Evolutionary conservation across 441 rosid genomes (phyloP).

Genomic region (Populus hybrid): DNA sequence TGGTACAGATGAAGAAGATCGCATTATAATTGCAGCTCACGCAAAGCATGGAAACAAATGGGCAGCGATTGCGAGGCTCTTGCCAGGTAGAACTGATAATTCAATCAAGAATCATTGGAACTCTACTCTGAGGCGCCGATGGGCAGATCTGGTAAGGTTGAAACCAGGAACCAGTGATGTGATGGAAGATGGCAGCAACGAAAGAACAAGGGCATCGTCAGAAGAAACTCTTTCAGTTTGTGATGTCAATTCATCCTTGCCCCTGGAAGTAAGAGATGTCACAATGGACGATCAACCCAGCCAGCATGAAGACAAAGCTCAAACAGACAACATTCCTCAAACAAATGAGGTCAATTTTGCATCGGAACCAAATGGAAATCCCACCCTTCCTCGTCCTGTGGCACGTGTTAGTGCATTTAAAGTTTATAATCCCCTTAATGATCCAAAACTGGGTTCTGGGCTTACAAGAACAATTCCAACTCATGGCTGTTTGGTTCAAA

Average conservation of each 20-base stretch:
- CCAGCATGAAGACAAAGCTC: conserved; percentile 34
- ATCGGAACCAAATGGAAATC: conserved; percentile 20
- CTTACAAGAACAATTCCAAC: conserved; percentile 37
- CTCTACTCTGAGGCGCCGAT: conserved; percentile 83
- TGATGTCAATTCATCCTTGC: conserved; percentile 36
- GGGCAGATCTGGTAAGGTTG: conserved; percentile 35
- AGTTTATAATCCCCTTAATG: conserved; percentile 43
- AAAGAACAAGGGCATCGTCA: conserved; percentile 46
- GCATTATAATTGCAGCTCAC: conserved; percentile 66
- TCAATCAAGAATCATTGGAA: conserved; percentile 98
- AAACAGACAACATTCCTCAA: conserved; percentile 3
- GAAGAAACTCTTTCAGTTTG: conserved; percentile 49
- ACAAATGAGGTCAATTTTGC: conserved; percentile 20
- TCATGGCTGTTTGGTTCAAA: conserved; percentile 54
- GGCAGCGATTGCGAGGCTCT: conserved; percentile 81
- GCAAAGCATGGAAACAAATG: conserved; percentile 89
- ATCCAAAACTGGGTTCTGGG: conserved; percentile 29
- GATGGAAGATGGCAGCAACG: conserved; percentile 39
- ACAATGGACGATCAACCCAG: conserved; percentile 31
- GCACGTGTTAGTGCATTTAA: conserved; percentile 74
- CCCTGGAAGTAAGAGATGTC: conserved; percentile 35
- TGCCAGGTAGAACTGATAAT: conserved; percentile 92
- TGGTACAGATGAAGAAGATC: conserved; percentile 86
- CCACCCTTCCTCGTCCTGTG: conserved; percentile 48
- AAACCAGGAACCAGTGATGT: conserved; percentile 19